phyloP scores from a whole-genome alignment of 345 rosid genomes.

The Ailanthus altissimus region DNA sequence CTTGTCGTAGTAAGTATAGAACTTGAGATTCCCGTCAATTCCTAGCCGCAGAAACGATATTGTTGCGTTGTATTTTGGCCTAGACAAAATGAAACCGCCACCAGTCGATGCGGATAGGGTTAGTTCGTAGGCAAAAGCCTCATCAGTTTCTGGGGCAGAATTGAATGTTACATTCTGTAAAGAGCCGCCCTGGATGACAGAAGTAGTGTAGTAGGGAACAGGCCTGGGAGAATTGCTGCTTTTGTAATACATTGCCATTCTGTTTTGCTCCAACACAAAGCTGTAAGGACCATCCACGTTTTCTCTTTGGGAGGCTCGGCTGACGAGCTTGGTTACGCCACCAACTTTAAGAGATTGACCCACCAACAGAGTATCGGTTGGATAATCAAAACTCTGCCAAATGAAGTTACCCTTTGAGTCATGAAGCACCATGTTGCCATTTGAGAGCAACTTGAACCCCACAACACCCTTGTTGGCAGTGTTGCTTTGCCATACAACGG shows the following conservation, averaged over 20 bases:
- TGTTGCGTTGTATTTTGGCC: constrained; percentile 50
- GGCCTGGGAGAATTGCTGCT: constrained; percentile 38
- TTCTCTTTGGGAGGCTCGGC: constrained; percentile 33
- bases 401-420: constrained; percentile 39
- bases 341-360: constrained; percentile 40
- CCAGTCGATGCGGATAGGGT: constrained; percentile 11
- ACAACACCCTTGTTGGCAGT: constrained; percentile 59
- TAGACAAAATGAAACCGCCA: constrained; percentile 14
- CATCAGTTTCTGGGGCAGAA: constrained; percentile 17
- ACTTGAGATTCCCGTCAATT: constrained; percentile 52
- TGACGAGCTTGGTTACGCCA: constrained; percentile 40
- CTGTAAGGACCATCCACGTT: constrained; percentile 41
- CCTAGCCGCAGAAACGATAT: constrained; percentile 42
- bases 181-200: constrained; percentile 11
- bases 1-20: constrained; percentile 42
- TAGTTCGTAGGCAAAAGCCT: constrained; percentile 34
- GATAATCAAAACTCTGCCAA: no score
- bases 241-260: constrained; percentile 36
- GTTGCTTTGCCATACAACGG: constrained; percentile 57
- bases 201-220: constrained; percentile 27
- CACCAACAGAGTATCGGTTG: constrained; percentile 51
- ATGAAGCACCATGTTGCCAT: constrained; percentile 60
- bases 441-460: constrained; percentile 49
- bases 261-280: constrained; percentile 41
- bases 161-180: constrained; percentile 22